Percentiles rank a stretch among this genome's conserved stretches.
Conservation (phyloP, 2,329 filamentous ascomycete species). For the Claviceps capensis region DNA sequence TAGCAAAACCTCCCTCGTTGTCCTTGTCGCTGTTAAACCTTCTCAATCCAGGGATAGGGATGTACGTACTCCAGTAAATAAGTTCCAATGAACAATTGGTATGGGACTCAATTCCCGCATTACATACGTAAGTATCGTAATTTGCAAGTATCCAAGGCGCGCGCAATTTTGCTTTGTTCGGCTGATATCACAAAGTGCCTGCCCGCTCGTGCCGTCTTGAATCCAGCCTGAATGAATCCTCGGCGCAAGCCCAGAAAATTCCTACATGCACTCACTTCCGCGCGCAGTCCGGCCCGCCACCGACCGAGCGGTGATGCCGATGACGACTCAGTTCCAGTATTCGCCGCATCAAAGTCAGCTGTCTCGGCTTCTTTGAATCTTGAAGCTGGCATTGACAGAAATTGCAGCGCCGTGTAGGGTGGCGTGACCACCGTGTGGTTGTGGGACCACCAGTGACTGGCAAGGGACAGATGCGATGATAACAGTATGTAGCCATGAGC, state of each 20-base stretch:
- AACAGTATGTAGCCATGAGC: not conserved
- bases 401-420: not conserved
- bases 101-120: too few species aligned
- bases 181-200: not conserved
- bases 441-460: conserved; percentile 1
- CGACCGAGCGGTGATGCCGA: not conserved
- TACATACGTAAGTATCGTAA: too few species aligned
- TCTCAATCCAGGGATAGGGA: too few species aligned
- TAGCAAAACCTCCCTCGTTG: too few species aligned
- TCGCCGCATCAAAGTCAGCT: not conserved
- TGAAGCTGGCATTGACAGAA: not conserved
- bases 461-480: not conserved
- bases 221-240: not conserved
- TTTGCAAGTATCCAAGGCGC: too few species aligned
- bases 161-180: not conserved
- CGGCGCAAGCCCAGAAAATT: not conserved
- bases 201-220: not conserved
- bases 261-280: not conserved
- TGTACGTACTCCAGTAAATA: too few species aligned
- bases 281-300: not conserved
- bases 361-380: not conserved
- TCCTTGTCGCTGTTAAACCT: too few species aligned
- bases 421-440: conserved; percentile 1
- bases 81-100: too few species aligned
- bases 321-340: not conserved